Evolutionary conservation across 2,329 filamentous ascomycete genomes (phyloP).

Genomic region (Epicoccum nigrum): DNA sequence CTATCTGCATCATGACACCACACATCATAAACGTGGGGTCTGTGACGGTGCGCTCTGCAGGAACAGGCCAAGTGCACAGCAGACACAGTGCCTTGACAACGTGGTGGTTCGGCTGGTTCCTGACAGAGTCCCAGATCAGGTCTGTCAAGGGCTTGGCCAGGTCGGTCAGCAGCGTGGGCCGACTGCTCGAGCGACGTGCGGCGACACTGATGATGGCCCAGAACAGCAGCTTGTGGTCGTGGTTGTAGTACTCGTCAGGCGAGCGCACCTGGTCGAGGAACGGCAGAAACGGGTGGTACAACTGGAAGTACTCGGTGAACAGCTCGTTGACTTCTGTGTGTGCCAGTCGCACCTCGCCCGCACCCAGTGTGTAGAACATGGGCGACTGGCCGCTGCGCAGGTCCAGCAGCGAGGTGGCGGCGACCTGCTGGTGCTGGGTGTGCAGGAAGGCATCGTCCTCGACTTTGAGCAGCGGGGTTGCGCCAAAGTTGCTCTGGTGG

Average conservation of each 20-base stretch:
- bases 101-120: conserved; percentile 78
- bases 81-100: conserved; percentile 82
- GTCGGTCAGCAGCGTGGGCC: conserved; percentile 68
- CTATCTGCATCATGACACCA: conserved; percentile 86
- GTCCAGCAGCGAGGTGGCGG: conserved; percentile 49
- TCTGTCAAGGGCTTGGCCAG: conserved; percentile 70
- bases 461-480: conserved; percentile 28
- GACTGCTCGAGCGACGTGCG: conserved; percentile 70
- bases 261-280: conserved; percentile 71
- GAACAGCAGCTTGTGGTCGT: conserved; percentile 80
- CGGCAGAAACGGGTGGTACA: conserved; percentile 78
- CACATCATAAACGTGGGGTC: conserved; percentile 83
- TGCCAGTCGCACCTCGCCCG: conserved; percentile 53
- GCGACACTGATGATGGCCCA: conserved; percentile 83
- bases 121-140: conserved; percentile 77
- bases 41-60: conserved; percentile 78
- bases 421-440: conserved; percentile 46
- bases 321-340: conserved; percentile 58
- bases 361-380: conserved; percentile 63
- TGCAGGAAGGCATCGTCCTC: conserved; percentile 46
- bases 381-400: conserved; percentile 56
- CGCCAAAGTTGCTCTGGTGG: conserved; percentile 28
- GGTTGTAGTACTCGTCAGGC: conserved; percentile 74
- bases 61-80: conserved; percentile 81
- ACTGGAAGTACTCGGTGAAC: conserved; percentile 76